phyloP scores from a whole-genome alignment of 192 early-diverging fungal genomes.

The Coemansia sp. region DNA sequence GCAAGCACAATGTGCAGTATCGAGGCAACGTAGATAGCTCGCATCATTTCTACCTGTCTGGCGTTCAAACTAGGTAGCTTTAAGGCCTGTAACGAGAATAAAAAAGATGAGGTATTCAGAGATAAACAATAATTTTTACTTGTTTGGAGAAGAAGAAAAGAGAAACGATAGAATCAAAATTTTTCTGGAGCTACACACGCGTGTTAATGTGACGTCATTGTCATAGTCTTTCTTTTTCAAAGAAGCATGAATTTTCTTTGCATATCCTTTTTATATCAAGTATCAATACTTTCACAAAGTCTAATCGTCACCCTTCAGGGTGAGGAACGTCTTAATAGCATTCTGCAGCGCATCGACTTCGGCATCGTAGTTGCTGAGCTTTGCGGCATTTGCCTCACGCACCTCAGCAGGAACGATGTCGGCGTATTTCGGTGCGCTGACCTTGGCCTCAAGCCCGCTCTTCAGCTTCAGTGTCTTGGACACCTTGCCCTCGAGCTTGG shows the following conservation, averaged over 20 bases:
- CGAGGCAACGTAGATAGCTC: constrained; percentile 21
- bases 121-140: background rate
- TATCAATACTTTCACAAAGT: too few species aligned
- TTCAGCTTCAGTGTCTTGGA: constrained; percentile 66
- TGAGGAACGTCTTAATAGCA: constrained; percentile 72
- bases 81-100: background rate
- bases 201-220: too few species aligned
- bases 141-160: background rate
- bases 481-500: constrained; percentile 76
- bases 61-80: background rate
- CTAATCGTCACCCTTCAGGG: constrained; percentile 54
- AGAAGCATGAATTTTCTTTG: too few species aligned
- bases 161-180: background rate
- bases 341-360: constrained; percentile 72
- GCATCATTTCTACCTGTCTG: constrained; percentile 12
- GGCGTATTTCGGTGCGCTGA: constrained; percentile 66
- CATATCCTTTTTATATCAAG: too few species aligned
- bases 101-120: constrained; percentile 3
- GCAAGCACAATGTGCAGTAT: constrained; percentile 37
- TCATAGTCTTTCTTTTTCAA: too few species aligned
- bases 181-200: too few species aligned
- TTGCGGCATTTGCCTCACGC: constrained; percentile 68
- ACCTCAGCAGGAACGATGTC: constrained; percentile 70
- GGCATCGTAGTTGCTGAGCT: constrained; percentile 71
- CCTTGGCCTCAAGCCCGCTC: constrained; percentile 65